These are phyloP conservation scores for Bassia scoparia DNA, from an alignment of 148 eudicot genomes.

Conservation along the genomic window DNA sequence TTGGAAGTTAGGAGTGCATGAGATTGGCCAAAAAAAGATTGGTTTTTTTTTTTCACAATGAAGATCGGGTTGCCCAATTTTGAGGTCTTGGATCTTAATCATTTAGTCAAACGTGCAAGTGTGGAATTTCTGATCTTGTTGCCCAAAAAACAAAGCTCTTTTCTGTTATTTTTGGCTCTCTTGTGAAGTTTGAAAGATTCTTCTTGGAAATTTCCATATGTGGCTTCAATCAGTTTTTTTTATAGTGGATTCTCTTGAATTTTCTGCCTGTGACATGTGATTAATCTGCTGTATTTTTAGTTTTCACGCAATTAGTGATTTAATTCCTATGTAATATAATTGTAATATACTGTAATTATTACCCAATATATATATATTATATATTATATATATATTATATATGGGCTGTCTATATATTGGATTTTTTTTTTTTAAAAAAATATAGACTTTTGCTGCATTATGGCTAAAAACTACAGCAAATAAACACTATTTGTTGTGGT, in stretches of 20 bases:
- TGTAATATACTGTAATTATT: no score
- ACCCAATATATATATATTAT: no score
- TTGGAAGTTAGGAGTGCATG: slow-evolving; percentile 13
- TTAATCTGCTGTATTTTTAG: no score
- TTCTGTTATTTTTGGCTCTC: slow-evolving; percentile 29
- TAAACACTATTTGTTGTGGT: no score
- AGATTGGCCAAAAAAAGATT: slow-evolving; percentile 13
- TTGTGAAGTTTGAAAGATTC: slow-evolving; percentile 32
- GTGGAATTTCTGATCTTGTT: slow-evolving; percentile 37
- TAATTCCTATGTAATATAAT: no score
- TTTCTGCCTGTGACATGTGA: no score
- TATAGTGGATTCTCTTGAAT: slow-evolving; percentile 18
- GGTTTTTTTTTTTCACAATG: neutral
- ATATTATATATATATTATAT: no score
- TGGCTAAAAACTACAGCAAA: no score
- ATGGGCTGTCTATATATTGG: no score
- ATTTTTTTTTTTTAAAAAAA: no score
- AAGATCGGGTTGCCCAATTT: slow-evolving; percentile 26
- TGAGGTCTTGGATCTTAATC: slow-evolving; percentile 30
- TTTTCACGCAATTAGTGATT: no score
- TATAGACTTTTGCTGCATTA: no score
- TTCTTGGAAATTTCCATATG: slow-evolving; percentile 22
- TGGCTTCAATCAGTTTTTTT: slow-evolving; percentile 22
- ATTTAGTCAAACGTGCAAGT: slow-evolving; percentile 18
- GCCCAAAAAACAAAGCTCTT: slow-evolving; percentile 26